Conservation (phyloP, 768 basidiomycete genomes). For the Leccinum olivaceopallidum region DNA sequence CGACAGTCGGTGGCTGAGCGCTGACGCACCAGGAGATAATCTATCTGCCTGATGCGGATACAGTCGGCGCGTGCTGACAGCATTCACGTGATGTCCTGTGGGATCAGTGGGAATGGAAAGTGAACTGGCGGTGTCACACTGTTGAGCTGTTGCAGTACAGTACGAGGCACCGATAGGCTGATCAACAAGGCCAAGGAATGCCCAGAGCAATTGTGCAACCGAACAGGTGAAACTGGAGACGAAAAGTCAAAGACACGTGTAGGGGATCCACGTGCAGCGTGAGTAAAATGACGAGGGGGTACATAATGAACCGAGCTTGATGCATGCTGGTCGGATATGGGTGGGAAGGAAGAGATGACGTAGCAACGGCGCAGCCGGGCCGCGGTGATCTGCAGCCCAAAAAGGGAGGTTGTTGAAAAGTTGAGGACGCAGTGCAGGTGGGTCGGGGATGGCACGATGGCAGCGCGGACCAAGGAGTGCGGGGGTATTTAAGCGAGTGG, state of each 20-base stretch:
- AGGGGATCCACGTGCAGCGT: background rate
- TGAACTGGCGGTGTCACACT: background rate
- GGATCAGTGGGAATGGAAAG: background rate
- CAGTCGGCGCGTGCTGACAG: too few relatives aligned
- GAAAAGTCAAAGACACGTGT: constrained; percentile 14
- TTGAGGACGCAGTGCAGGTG: background rate
- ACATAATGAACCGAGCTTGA: background rate
- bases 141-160: background rate
- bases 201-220: background rate
- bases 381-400: constrained; percentile 28
- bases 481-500: constrained; percentile 1
- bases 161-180: background rate
- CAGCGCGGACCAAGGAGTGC: background rate
- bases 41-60: background rate
- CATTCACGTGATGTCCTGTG: background rate
- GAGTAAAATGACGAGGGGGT: background rate
- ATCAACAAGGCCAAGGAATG: background rate
- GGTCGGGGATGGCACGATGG: background rate
- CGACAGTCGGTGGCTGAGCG: background rate
- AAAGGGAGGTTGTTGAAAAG: constrained; percentile 16
- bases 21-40: too few relatives aligned
- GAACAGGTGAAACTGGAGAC: background rate
- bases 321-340: background rate
- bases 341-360: constrained; percentile 20
- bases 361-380: constrained; percentile 7